These are phyloP conservation scores for Candida dubliniensis DNA, from an alignment of 1,139 yeast genomes.

Conservation along the genomic window DNA sequence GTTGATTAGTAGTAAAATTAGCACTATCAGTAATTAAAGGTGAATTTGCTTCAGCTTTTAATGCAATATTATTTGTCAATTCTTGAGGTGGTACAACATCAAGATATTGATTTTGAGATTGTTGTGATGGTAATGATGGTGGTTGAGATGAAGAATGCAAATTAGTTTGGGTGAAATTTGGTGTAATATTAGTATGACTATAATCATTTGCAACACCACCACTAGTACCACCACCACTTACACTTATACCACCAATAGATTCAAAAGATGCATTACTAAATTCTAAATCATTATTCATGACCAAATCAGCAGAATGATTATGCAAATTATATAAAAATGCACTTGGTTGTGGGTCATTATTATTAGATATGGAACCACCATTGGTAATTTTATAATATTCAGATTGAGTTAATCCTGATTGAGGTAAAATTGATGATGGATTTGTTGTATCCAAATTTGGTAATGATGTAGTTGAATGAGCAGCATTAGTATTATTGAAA, in stretches of 20 bases:
- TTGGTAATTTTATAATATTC: slow-evolving; percentile 10
- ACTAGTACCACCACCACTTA: no score
- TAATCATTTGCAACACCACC: slow-evolving; percentile 14
- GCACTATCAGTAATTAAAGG: slow-evolving; percentile 23
- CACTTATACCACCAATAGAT: slow-evolving; percentile 20
- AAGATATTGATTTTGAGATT: slow-evolving; percentile 7
- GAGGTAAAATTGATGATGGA: slow-evolving; percentile 3
- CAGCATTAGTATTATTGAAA: slow-evolving; percentile 26
- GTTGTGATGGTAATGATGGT: slow-evolving; percentile 3
- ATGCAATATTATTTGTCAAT: slow-evolving; percentile 14
- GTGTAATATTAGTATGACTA: slow-evolving; percentile 8
- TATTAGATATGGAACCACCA: slow-evolving; percentile 13
- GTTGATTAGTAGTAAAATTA: slow-evolving; percentile 20
- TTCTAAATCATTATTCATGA: slow-evolving; percentile 28
- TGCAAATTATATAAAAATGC: slow-evolving; percentile 13
- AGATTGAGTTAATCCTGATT: slow-evolving; percentile 7
- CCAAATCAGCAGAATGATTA: slow-evolving; percentile 19
- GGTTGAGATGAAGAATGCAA: not conserved
- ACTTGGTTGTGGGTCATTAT: slow-evolving; percentile 5
- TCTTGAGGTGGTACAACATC: slow-evolving; percentile 4
- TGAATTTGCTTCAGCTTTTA: slow-evolving; percentile 15
- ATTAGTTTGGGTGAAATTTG: slow-evolving; percentile 4
- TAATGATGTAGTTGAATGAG: slow-evolving; percentile 16
- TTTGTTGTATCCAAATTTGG: slow-evolving; percentile 8
- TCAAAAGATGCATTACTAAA: slow-evolving; percentile 30